These are phyloP conservation scores for Rutstroemia sydowiana DNA, from an alignment of 2,329 filamentous ascomycete genomes.

Conservation along the genomic window DNA sequence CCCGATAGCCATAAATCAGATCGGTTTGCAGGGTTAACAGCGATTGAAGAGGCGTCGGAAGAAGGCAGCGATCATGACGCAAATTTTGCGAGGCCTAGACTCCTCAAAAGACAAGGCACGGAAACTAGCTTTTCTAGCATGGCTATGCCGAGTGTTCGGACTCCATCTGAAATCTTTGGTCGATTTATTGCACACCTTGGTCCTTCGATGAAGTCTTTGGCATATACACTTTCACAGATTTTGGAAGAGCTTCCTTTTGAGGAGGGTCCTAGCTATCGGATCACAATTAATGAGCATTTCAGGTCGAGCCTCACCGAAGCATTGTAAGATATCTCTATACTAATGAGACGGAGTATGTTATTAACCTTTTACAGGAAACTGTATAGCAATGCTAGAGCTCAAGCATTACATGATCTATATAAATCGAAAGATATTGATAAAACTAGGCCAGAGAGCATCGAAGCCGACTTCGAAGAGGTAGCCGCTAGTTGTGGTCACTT, in stretches of 20 bases:
- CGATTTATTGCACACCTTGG: constrained; percentile 84
- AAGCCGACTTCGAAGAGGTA: constrained; percentile 94
- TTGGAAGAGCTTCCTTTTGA: constrained; percentile 82
- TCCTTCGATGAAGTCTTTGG: constrained; percentile 93
- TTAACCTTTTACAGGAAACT: constrained; percentile 39
- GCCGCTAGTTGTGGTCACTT: constrained; percentile 97
- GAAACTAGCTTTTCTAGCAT: constrained; percentile 20
- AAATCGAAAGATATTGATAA: constrained; percentile 66
- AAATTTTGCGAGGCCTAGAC: constrained; percentile 2
- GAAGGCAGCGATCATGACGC: constrained; percentile 46
- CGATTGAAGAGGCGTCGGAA: constrained; percentile 56
- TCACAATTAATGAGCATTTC: constrained; percentile 73
- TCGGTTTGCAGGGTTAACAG: constrained; percentile 42
- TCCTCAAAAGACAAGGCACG: constrained; percentile 14
- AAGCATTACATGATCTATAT: constrained; percentile 75
- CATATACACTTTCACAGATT: constrained; percentile 81
- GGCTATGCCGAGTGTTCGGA: constrained; percentile 38
- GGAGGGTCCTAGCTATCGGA: constrained; percentile 55
- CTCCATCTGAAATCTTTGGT: constrained; percentile 80
- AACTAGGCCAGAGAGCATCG: constrained; percentile 62
- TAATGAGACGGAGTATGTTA: not conserved
- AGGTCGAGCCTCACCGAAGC: constrained; percentile 74
- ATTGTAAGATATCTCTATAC: constrained; percentile 36
- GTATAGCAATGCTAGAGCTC: constrained; percentile 67
- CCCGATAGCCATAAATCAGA: constrained; percentile 38